A percentile compares a stretch with the other conserved stretches of the same genome.
phyloP scores from a whole-genome alignment of 495 filamentous ascomycete genomes.

The Mytilinidion resinicola region DNA sequence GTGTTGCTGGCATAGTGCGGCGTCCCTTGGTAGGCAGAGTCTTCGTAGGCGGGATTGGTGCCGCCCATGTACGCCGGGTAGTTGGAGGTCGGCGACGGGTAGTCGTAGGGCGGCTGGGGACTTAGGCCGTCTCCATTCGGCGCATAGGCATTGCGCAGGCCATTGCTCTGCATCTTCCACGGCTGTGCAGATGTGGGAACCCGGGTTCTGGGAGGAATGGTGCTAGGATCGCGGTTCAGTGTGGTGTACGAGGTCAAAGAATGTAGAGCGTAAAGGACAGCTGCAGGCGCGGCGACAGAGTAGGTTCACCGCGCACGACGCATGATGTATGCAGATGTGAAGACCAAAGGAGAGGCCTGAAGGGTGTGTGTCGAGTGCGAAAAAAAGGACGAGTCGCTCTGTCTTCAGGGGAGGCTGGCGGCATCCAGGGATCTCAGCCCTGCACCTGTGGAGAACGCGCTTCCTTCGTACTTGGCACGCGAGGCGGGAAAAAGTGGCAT shows the following conservation, averaged over 20 bases:
- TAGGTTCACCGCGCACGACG: not conserved
- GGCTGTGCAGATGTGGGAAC: not conserved
- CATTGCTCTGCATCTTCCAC: conserved; percentile 23
- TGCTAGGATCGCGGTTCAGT: not conserved
- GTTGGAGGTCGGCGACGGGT: conserved; percentile 26
- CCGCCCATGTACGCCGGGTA: conserved; percentile 24
- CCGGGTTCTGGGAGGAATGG: not conserved
- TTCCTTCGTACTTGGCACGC: too few relatives aligned
- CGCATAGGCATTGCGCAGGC: conserved; percentile 21
- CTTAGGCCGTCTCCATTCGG: conserved; percentile 15
- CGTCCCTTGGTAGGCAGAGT: conserved; percentile 16
- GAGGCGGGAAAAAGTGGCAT: too few relatives aligned
- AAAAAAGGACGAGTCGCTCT: not conserved
- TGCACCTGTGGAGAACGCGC: not conserved
- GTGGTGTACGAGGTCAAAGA: conserved; percentile 9
- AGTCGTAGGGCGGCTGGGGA: conserved; percentile 24
- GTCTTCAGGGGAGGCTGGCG: not conserved
- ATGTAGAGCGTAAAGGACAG: not conserved
- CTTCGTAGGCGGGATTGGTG: conserved; percentile 17
- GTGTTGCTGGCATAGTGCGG: conserved; percentile 20
- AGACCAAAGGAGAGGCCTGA: not conserved
- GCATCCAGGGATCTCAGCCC: not conserved
- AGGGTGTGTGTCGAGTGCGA: not conserved
- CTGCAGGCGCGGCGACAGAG: not conserved
- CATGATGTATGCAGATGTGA: not conserved